Base-by-base conservation (phyloP, 768 basidiomycete genomes). In the Lentinula raphanica region DNA sequence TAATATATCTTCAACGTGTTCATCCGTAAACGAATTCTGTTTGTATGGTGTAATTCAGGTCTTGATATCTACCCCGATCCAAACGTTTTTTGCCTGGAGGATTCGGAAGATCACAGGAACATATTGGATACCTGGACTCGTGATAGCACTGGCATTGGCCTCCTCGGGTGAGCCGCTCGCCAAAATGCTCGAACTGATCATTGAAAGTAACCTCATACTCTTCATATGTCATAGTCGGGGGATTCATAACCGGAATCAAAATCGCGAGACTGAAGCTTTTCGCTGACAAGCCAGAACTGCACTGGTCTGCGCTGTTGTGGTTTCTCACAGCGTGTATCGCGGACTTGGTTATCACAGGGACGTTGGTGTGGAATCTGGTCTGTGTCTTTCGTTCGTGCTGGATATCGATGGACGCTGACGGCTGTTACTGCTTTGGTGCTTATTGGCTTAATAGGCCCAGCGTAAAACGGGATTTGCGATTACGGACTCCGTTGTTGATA, bases 41-140 rank as follows among this genome's bases (percentile, higher is more conserved):
- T n/a, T n/a, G n/a, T n/a, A n/a, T n/a, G n/a, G n/a, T n/a, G n/a
- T n/a, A n/a, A n/a, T n/a, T 68, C 36, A 63, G 61, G 60, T 64
- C 23, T 46, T 61, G 17, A 45, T 64, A 19, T 62, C 63, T 4
- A 59, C 58, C 23, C 63, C 63, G 6, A 62, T 64, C 56, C 63
- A 64, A 40, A 23, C 54, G 4, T 64, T 60, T 23, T 62, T 62
- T 40, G 61, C 59, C 8, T 62, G 56, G 59, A 55, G 63, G 9
- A 62, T 64, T 45, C n/a, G 50, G 44, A 49, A 46, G 15, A 48
- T 64, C 17, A 62, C 60, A 1, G 42, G 56, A 25, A 48, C 54
- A 0, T 42, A 31, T 5, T 59, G 60, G 62, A 46, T 61, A 8
- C 55, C 60, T 1, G 17, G 50, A 1, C 23, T 59, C 25, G 62